Conservation (phyloP, 2,329 filamentous ascomycete genomes). For the Aspergillus tubingensis region DNA sequence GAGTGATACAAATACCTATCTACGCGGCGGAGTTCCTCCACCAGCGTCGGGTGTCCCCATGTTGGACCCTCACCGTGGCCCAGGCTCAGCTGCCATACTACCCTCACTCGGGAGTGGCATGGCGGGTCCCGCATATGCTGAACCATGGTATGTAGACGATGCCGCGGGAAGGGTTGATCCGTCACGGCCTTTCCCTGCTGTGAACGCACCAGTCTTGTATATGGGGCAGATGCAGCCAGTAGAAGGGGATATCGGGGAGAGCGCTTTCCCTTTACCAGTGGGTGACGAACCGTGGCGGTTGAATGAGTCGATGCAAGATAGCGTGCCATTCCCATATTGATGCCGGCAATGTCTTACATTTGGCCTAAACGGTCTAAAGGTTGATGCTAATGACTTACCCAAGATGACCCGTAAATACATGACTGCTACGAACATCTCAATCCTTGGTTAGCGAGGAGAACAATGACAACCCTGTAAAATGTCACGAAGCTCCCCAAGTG, state of each 20-base stretch:
- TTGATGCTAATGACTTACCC: neutral
- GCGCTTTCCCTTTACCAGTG: neutral
- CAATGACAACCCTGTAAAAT: no score
- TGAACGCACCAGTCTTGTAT: neutral
- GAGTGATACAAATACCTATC: neutral
- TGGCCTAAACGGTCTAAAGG: neutral
- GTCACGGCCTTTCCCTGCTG: neutral
- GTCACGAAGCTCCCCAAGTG: no score
- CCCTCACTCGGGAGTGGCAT: neutral
- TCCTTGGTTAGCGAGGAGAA: no score
- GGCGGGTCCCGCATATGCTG: neutral
- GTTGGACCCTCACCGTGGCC: neutral
- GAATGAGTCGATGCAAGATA: neutral
- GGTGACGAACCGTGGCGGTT: neutral
- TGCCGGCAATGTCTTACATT: neutral
- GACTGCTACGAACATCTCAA: no score
- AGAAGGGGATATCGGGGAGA: neutral
- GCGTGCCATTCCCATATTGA: conserved; percentile 1
- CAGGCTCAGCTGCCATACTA: neutral
- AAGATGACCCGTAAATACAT: no score
- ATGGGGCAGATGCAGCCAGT: neutral
- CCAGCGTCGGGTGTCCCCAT: neutral
- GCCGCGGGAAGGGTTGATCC: neutral
- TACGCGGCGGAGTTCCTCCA: neutral
- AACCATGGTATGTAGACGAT: conserved; percentile 1